Conservation (phyloP, 1,284 basidiomycete genomes). For the Boletus calvinii region DNA sequence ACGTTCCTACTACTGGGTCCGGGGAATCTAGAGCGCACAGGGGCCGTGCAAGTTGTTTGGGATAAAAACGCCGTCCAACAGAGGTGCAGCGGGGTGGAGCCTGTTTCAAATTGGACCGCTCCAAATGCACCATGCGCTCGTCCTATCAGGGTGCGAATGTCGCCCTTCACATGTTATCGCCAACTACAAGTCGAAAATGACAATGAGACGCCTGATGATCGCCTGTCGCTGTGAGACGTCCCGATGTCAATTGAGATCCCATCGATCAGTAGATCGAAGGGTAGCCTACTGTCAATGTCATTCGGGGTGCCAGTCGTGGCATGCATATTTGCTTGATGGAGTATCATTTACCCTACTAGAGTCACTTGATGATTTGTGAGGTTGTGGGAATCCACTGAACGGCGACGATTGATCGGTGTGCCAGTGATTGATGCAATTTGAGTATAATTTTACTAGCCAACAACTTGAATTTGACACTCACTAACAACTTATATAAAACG, state of each 20-base stretch:
- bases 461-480: conserved; percentile 2
- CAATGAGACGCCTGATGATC: background rate
- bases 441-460: too few species aligned
- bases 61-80: conserved; percentile 1
- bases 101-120: background rate
- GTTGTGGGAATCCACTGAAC: background rate
- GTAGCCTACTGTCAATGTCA: background rate
- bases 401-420: background rate
- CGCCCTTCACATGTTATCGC: background rate
- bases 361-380: background rate
- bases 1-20: background rate
- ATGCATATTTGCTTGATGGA: background rate
- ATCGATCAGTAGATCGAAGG: background rate
- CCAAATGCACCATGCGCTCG: background rate
- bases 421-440: too few species aligned
- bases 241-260: background rate
- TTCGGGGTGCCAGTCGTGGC: background rate
- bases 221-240: background rate
- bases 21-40: background rate
- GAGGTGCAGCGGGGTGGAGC: background rate
- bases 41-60: background rate
- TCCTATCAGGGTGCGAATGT: background rate
- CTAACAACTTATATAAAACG: background rate
- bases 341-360: background rate
- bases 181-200: background rate